Base-by-base conservation (phyloP, 139 green algal genomes). In the Gonium pectorale region DNA sequence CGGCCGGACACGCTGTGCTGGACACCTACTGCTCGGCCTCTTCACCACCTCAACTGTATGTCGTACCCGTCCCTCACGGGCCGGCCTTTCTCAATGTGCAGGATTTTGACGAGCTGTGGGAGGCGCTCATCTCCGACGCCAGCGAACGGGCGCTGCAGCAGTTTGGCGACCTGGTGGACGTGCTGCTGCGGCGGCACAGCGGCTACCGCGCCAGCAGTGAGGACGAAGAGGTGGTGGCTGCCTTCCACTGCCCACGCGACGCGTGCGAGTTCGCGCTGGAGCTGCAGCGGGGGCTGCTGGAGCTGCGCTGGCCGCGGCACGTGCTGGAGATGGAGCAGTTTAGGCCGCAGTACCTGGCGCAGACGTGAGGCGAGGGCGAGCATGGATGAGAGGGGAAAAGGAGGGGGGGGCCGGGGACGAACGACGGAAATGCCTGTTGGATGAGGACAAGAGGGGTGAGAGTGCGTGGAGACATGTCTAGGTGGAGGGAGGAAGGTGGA, bases 51-150 rank as follows among this genome's bases (percentile, higher is more conserved):
- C n/a, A n/a, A 17, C 62, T 19, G 8, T 5, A 43, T 8, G 8
- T 41, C n/a, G 41, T 41, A 29, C 29, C 62, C 62, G 9, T n/a
- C 62, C 62, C 62, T 41, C n/a, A n/a, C n/a, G n/a, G n/a, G n/a
- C n/a, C n/a, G n/a, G n/a, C n/a, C n/a, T n/a, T n/a, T 21, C 62
- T 37, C 6, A 33, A 21, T 26, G 17, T 29, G 17, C 56, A 84
- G 78, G 78, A 84, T 63, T 84, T 84, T 64, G 78, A 84, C 46
- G 62, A 75, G 78, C 33, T 84, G 44, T 84, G 78, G 78, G 78
- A 84, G 62, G 78, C 64, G 78, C 63, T 84, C 35, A 52, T 75
- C 31, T 52, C 31, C 0, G 78, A 84, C 29, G 78, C 78, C 21
- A 56, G 31, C 13, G 78, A 84, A 44, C 44, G 44, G 3, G 78